These are phyloP conservation scores for Phytopythium boreale DNA, from an alignment of 352 stramenopile genomes.

Conservation along the genomic window DNA sequence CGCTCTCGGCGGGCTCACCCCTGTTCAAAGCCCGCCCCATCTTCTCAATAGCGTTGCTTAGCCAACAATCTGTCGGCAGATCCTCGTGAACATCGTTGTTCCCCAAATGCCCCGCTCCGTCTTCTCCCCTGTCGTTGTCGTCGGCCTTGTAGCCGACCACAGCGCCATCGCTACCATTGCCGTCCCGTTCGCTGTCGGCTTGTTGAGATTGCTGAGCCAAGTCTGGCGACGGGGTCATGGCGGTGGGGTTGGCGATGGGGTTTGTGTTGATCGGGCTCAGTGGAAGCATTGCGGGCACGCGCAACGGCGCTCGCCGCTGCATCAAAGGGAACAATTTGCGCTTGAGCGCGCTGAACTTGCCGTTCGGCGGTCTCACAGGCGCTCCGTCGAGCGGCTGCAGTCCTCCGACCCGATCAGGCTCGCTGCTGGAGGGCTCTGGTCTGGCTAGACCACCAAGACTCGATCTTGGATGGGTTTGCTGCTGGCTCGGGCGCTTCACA, in stretches of 20 bases:
- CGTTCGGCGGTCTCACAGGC: background rate
- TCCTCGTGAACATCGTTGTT: background rate
- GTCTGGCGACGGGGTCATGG: background rate
- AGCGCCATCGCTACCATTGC: background rate
- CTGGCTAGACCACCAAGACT: background rate
- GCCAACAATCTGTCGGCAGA: background rate
- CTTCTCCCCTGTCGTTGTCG: background rate
- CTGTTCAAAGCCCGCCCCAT: background rate
- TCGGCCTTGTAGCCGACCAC: background rate
- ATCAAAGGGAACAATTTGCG: constrained; percentile 52
- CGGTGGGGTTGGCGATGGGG: background rate
- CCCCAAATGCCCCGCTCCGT: background rate
- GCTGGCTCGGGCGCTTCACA: background rate
- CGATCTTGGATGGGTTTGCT: background rate
- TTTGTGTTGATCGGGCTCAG: constrained; percentile 33
- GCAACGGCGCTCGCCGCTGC: constrained; percentile 38
- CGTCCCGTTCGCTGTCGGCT: background rate
- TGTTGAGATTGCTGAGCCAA: background rate
- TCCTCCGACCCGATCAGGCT: background rate
- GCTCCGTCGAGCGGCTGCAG: background rate
- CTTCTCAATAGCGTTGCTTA: background rate
- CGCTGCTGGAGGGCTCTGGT: background rate
- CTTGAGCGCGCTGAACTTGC: constrained; percentile 50
- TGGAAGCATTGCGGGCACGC: constrained; percentile 34
- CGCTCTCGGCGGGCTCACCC: background rate